phyloP scores from a whole-genome alignment of 2,329 filamentous ascomycete species.

The Botryotinia narcissicola region DNA sequence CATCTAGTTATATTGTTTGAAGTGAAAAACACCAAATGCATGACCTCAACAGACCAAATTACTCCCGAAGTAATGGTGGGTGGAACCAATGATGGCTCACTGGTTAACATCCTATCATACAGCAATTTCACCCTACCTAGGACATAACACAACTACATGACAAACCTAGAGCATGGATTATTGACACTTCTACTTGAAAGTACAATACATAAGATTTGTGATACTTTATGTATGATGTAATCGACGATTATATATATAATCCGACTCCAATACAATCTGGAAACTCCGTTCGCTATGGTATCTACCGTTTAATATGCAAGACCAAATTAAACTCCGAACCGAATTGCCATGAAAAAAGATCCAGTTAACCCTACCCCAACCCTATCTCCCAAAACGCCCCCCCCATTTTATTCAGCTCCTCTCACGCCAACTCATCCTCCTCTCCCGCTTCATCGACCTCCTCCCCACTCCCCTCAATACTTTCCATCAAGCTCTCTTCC shows the following conservation, averaged over 20 bases:
- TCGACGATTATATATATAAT: background rate
- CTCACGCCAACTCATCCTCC: background rate
- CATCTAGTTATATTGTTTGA: background rate
- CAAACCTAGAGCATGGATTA: background rate
- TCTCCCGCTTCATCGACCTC: conserved; percentile 30
- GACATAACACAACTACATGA: too few species aligned
- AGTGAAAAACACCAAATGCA: background rate
- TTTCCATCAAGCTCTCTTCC: conserved; percentile 2
- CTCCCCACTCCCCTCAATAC: background rate
- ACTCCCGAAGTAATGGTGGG: background rate
- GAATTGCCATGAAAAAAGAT: background rate
- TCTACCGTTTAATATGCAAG: background rate
- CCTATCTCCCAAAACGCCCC: background rate
- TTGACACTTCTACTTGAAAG: background rate
- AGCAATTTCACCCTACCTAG: too few species aligned
- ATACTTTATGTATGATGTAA: background rate
- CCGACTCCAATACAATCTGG: background rate
- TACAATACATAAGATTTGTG: background rate
- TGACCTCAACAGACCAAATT: background rate
- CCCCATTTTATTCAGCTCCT: background rate
- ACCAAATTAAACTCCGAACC: background rate
- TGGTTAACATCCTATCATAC: too few species aligned
- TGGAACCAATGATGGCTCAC: too few species aligned
- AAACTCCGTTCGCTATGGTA: background rate
- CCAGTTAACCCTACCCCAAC: background rate